A percentile compares a stretch with the other conserved stretches of the same genome.
phyloP scores from a whole-genome alignment of 768 basidiomycete species.

The Trametes maxima region DNA sequence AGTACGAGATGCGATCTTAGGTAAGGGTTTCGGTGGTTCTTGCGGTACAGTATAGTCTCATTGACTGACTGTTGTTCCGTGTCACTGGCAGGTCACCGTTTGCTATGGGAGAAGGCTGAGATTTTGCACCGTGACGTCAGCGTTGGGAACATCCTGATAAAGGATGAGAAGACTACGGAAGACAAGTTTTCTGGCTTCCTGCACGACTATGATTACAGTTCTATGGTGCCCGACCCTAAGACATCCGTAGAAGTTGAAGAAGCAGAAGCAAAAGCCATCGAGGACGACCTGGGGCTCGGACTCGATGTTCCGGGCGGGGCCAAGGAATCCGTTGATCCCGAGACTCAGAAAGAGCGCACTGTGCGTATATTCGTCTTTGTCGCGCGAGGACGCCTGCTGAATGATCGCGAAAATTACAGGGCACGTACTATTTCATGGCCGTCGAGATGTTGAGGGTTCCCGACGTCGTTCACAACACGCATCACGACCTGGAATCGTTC shows the following conservation, averaged over 20 bases:
- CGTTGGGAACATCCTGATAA: constrained; percentile 12
- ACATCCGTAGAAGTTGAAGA: not conserved
- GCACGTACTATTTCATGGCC: constrained; percentile 5
- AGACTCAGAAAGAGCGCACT: not conserved
- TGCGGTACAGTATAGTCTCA: no score
- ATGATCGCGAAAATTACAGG: not conserved
- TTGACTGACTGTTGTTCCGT: no score
- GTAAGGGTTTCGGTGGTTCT: no score
- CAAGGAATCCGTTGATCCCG: not conserved
- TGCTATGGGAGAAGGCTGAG: not conserved
- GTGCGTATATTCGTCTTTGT: not conserved
- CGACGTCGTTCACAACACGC: not conserved
- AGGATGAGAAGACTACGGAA: not conserved
- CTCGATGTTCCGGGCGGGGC: no score
- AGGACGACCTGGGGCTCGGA: no score
- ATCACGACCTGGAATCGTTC: constrained; percentile 10
- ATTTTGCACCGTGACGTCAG: constrained; percentile 17
- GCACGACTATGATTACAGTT: constrained; percentile 9
- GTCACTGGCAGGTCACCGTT: no score
- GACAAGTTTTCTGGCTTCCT: constrained; percentile 7
- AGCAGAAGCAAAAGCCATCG: no score
- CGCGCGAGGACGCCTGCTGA: not conserved
- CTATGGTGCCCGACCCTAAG: not conserved
- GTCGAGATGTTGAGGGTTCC: not conserved
- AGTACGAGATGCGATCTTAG: not conserved